Evolutionary conservation across 2,329 filamentous ascomycete genomes (phyloP).

Genomic region (Ophiocordyceps camponoti-floridani): DNA sequence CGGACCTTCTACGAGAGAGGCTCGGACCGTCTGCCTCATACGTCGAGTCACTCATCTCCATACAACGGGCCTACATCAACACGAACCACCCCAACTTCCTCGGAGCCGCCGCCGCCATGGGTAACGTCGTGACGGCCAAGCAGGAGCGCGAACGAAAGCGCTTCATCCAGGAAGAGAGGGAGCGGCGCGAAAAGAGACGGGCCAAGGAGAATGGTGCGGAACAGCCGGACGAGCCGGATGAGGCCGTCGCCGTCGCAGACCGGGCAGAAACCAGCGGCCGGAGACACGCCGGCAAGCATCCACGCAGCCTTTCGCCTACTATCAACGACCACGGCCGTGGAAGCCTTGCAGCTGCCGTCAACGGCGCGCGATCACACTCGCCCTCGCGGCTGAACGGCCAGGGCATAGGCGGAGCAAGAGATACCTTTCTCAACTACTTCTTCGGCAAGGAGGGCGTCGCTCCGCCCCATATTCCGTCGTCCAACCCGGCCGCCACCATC

Average conservation of each 20-base stretch:
- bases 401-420: slow-evolving; percentile 46
- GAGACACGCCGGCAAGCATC: slow-evolving; percentile 19
- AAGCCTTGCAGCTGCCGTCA: slow-evolving; percentile 47
- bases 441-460: slow-evolving; percentile 78
- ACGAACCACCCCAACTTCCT: slow-evolving; percentile 99
- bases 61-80: slow-evolving; percentile 97
- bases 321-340: slow-evolving; percentile 48
- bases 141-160: slow-evolving; percentile 83
- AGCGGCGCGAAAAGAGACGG: slow-evolving; percentile 67
- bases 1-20: slow-evolving; percentile 80
- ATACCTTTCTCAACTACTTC: slow-evolving; percentile 97
- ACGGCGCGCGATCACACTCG: slow-evolving; percentile 29
- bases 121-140: slow-evolving; percentile 83
- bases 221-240: slow-evolving; percentile 48
- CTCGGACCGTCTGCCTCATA: slow-evolving; percentile 79
- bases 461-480: slow-evolving; percentile 20
- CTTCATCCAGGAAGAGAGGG: slow-evolving; percentile 64
- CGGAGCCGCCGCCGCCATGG: slow-evolving; percentile 92
- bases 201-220: slow-evolving; percentile 73
- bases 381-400: slow-evolving; percentile 40
- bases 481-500: slow-evolving; percentile 9
- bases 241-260: slow-evolving; percentile 21
- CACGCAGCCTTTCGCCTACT: slow-evolving; percentile 69
- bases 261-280: slow-evolving; percentile 32
- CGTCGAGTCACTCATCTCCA: slow-evolving; percentile 91